Evolutionary conservation across 352 stramenopile genomes (phyloP).

Genomic region (Detonula confervacea): DNA sequence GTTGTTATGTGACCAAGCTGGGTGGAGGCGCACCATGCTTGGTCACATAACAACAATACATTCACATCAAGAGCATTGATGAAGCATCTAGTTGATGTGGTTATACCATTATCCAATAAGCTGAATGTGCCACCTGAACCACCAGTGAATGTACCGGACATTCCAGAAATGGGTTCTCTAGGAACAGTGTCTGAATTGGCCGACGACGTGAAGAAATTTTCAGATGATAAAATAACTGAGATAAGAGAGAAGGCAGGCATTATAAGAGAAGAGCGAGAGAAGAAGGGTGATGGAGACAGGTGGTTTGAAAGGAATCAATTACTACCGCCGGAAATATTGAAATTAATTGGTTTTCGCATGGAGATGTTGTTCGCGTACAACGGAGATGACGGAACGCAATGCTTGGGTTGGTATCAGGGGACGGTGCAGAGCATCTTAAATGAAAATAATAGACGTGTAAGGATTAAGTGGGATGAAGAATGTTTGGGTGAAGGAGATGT

Average conservation of each 20-base stretch:
- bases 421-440: constrained; percentile 24
- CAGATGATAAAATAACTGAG: neutral
- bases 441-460: constrained; percentile 20
- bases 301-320: constrained; percentile 7
- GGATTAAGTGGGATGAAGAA: constrained; percentile 36
- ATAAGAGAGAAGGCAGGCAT: constrained; percentile 1
- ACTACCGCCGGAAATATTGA: constrained; percentile 9
- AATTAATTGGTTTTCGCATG: constrained; percentile 32
- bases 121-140: constrained; percentile 10
- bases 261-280: constrained; percentile 9
- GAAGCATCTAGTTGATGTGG: constrained; percentile 30
- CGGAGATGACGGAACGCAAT: constrained; percentile 10
- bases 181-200: constrained; percentile 11
- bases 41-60: constrained; percentile 5
- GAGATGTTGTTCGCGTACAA: constrained; percentile 29
- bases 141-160: constrained; percentile 17
- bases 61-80: constrained; percentile 22
- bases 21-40: constrained; percentile 19
- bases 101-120: constrained; percentile 26
- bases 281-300: constrained; percentile 16
- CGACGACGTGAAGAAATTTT: neutral
- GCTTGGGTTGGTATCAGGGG: constrained; percentile 26
- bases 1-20: too few species aligned
- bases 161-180: neutral
- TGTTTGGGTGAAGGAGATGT: constrained; percentile 18